Conservation (phyloP, 768 basidiomycete genomes). For the Leccinum variicolor region DNA sequence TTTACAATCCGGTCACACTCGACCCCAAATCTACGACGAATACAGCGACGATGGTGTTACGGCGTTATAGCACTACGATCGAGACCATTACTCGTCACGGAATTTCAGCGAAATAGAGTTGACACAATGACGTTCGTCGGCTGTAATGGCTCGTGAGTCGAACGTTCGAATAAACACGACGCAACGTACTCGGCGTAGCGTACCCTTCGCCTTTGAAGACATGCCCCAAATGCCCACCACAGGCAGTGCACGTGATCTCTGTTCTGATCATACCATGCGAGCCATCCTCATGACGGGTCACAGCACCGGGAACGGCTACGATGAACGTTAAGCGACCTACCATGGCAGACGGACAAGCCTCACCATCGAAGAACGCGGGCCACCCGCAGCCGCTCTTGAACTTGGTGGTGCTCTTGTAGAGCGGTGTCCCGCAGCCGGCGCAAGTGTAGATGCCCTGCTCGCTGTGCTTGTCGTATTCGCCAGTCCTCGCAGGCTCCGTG, state of each 20-base stretch:
- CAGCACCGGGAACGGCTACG: conserved; percentile 85
- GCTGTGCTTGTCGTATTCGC: conserved; percentile 71
- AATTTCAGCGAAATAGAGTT: conserved; percentile 88
- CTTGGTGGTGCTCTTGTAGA: conserved; percentile 89
- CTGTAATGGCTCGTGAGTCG: conserved; percentile 33
- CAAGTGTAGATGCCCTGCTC: conserved; percentile 72
- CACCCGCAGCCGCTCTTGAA: conserved; percentile 94
- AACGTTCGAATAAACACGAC: neutral
- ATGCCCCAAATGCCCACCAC: conserved; percentile 92
- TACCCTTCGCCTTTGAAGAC: conserved; percentile 94
- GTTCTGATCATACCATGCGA: conserved; percentile 65
- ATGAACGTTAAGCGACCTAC: neutral
- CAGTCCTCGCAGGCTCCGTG: conserved; percentile 75
- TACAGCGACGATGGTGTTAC: neutral
- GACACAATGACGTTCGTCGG: conserved; percentile 84
- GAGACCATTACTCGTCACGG: conserved; percentile 33
- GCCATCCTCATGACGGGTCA: conserved; percentile 70
- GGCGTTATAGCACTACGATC: neutral
- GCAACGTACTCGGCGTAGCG: conserved; percentile 64
- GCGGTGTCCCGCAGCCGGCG: conserved; percentile 73
- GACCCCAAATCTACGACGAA: neutral
- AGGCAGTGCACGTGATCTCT: conserved; percentile 88
- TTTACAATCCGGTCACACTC: neutral
- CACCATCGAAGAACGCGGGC: conserved; percentile 97
- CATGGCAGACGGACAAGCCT: conserved; percentile 7